Evolutionary conservation across 1,139 yeast genomes (phyloP).

Genomic region (Diutina catenulata): DNA sequence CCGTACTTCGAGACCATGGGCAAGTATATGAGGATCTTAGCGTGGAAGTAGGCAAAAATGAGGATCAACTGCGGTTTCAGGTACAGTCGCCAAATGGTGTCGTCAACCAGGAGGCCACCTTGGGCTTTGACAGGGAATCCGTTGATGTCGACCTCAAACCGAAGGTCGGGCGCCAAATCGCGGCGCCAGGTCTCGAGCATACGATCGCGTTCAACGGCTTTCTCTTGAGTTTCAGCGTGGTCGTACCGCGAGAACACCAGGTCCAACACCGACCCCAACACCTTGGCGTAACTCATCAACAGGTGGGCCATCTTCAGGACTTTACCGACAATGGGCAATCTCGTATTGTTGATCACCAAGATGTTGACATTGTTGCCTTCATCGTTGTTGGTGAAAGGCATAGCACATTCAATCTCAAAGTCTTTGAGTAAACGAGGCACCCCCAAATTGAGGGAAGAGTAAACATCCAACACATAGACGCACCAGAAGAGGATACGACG

Average conservation of each 20-base stretch:
- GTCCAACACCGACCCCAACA: constrained; percentile 64
- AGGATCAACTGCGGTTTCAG: constrained; percentile 46
- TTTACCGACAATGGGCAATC: constrained; percentile 54
- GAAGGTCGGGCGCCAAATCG: constrained; percentile 49
- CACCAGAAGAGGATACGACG: constrained; percentile 81
- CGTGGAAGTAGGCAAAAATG: constrained; percentile 63
- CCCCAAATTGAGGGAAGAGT: constrained; percentile 66
- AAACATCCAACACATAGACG: constrained; percentile 64
- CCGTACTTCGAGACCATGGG: constrained; percentile 51
- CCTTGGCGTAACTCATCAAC: constrained; percentile 59
- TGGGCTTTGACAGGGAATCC: constrained; percentile 35
- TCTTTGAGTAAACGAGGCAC: constrained; percentile 73
- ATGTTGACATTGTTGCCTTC: constrained; percentile 38
- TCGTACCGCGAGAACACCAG: constrained; percentile 43
- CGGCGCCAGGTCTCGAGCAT: constrained; percentile 71
- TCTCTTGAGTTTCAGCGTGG: constrained; percentile 18
- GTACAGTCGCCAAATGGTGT: constrained; percentile 20
- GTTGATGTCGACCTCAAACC: constrained; percentile 56
- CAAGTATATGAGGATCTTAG: constrained; percentile 66
- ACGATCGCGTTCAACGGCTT: constrained; percentile 47
- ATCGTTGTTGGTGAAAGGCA: constrained; percentile 46
- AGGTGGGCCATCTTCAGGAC: constrained; percentile 53
- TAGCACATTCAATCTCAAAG: constrained; percentile 74
- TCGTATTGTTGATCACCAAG: constrained; percentile 45
- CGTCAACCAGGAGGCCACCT: constrained; percentile 10